These are phyloP conservation scores for Mychonastes homosphaera DNA, from an alignment of 139 green algal species.

Conservation along the genomic window DNA sequence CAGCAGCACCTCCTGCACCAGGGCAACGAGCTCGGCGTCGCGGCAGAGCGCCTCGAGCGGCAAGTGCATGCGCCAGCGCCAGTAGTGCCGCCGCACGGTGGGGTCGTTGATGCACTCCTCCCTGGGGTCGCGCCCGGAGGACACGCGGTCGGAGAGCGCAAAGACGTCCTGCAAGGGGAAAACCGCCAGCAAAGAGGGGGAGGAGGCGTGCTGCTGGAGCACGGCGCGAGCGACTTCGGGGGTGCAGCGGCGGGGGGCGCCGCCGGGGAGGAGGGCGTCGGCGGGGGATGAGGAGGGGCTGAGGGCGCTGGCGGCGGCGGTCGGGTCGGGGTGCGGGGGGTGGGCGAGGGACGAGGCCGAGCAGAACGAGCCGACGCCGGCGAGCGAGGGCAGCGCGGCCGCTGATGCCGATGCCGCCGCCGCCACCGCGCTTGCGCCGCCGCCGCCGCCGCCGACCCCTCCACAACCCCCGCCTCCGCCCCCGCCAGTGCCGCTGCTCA, in stretches of 20 bases:
- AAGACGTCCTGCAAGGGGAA: constrained; percentile 44
- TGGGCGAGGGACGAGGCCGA: too few relatives aligned
- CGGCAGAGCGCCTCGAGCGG: constrained; percentile 38
- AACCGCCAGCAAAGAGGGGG: constrained; percentile 63
- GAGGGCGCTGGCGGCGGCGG: too few relatives aligned
- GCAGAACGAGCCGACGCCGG: too few relatives aligned
- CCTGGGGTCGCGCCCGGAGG: constrained; percentile 34
- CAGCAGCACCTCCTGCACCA: constrained; percentile 4
- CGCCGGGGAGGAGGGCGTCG: constrained; percentile 31
- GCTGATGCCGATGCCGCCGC: too few relatives aligned
- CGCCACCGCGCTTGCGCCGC: too few relatives aligned
- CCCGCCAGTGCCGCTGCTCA: too few relatives aligned
- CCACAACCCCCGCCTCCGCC: too few relatives aligned
- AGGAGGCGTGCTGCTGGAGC: constrained; percentile 76
- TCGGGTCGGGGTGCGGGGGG: too few relatives aligned
- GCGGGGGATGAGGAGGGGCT: too few relatives aligned
- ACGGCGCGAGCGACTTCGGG: constrained; percentile 69
- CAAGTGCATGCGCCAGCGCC: constrained; percentile 64
- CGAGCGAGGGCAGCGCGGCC: too few relatives aligned
- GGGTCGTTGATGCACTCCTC: constrained; percentile 97
- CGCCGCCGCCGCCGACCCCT: too few relatives aligned
- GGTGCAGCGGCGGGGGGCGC: constrained; percentile 41
- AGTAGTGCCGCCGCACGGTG: constrained; percentile 89
- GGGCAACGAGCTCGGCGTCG: constrained; percentile 22
- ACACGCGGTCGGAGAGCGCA: constrained; percentile 16